Conservation (phyloP, 129 eudicot genomes). For the Artemisia argyi region DNA sequence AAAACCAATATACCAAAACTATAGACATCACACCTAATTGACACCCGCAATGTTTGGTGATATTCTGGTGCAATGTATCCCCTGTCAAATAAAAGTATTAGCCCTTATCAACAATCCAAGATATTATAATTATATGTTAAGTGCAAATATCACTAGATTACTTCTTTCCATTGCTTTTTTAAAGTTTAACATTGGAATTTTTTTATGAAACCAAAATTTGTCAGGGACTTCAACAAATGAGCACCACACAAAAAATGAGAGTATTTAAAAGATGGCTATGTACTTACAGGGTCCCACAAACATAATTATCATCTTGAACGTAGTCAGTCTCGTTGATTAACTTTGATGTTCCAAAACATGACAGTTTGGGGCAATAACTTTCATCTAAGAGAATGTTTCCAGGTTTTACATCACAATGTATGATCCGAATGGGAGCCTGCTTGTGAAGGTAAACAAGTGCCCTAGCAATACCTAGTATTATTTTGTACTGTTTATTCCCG, state of each 20-base stretch:
- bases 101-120: neutral
- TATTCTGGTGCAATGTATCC: constrained; percentile 2
- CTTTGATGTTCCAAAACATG: too few species aligned
- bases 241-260: neutral
- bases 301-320: too few species aligned
- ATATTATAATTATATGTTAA: too few species aligned
- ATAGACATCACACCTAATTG: neutral
- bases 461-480: constrained; percentile 17
- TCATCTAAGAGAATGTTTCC: constrained; percentile 19
- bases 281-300: neutral
- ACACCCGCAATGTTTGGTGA: neutral
- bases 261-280: too few species aligned
- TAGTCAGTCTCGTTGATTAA: too few species aligned
- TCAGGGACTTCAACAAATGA: neutral
- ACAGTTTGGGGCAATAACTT: too few species aligned
- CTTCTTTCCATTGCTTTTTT: neutral
- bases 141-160: neutral
- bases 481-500: constrained; percentile 6
- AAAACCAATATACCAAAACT: neutral
- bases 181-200: neutral
- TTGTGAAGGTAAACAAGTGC: constrained; percentile 31
- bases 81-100: neutral
- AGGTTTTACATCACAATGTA: constrained; percentile 1
- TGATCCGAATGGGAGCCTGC: constrained; percentile 10
- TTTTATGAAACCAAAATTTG: neutral